Percentiles rank a stretch among this genome's conserved stretches.
These are phyloP conservation scores for Tulasnella sp. DNA, from an alignment of 768 basidiomycete genomes.

Conservation along the genomic window DNA sequence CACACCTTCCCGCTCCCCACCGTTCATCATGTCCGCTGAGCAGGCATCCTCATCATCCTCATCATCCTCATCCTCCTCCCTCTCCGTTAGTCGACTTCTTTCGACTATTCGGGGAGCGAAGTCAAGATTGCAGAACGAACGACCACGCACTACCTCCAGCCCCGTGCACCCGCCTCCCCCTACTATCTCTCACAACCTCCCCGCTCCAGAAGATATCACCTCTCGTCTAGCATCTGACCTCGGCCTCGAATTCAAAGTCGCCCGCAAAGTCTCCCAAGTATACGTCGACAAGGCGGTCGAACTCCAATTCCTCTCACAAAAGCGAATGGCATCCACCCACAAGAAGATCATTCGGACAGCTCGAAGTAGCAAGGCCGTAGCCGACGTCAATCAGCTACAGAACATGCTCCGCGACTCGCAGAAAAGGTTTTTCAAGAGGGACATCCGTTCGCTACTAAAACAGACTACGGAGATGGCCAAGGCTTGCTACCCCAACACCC, in stretches of 20 bases:
- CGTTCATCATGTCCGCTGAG: slow-evolving; percentile 19
- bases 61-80: slow-evolving; percentile 8
- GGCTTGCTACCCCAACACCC: slow-evolving; percentile 1
- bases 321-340: not conserved
- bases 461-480: slow-evolving; percentile 29
- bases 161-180: slow-evolving; percentile 17
- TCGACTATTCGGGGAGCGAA: not conserved
- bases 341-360: slow-evolving; percentile 6
- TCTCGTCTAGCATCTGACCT: slow-evolving; percentile 8
- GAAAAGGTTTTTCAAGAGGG: slow-evolving; percentile 27
- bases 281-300: slow-evolving; percentile 31
- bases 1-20: slow-evolving; percentile 1
- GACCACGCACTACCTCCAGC: slow-evolving; percentile 1
- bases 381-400: slow-evolving; percentile 19
- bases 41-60: not conserved
- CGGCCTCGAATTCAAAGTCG: slow-evolving; percentile 22
- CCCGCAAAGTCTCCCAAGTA: slow-evolving; percentile 19
- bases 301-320: slow-evolving; percentile 29
- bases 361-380: not conserved
- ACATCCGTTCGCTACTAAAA: slow-evolving; percentile 23
- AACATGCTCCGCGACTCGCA: slow-evolving; percentile 29
- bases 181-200: slow-evolving; percentile 22
- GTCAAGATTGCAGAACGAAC: slow-evolving; percentile 20
- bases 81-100: not conserved
- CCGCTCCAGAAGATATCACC: slow-evolving; percentile 32